Conservation (phyloP, 768 basidiomycete genomes). For the Phylloporus sp. region DNA sequence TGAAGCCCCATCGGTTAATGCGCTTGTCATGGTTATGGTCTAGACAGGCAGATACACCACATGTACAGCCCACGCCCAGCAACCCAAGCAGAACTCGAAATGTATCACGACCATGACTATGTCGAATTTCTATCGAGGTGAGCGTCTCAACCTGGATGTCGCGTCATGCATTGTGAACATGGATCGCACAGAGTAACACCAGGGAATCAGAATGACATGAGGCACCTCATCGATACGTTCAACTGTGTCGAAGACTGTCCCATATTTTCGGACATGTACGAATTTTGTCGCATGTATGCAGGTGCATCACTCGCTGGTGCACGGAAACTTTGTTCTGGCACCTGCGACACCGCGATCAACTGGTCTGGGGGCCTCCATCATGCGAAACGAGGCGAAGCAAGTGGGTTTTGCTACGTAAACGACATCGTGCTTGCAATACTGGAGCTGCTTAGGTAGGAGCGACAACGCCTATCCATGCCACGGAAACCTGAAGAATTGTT, state of each 20-base stretch:
- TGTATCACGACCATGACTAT: constrained; percentile 94
- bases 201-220: constrained; percentile 64
- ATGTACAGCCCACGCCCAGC: constrained; percentile 88
- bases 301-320: constrained; percentile 91
- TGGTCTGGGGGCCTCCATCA: constrained; percentile 99
- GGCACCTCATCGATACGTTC: constrained; percentile 75
- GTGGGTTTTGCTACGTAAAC: constrained; percentile 98
- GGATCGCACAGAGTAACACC: constrained; percentile 70
- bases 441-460: constrained; percentile 74
- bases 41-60: constrained; percentile 92
- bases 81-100: constrained; percentile 83
- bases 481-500: not conserved
- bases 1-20: constrained; percentile 98
- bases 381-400: constrained; percentile 96
- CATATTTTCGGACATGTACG: constrained; percentile 90
- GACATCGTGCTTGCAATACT: constrained; percentile 94
- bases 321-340: constrained; percentile 75
- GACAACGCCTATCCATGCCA: not conserved
- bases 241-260: constrained; percentile 98
- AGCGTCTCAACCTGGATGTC: constrained; percentile 17
- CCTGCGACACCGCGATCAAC: constrained; percentile 96
- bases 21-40: constrained; percentile 90
- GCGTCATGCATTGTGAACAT: not conserved
- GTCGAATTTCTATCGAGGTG: constrained; percentile 92
- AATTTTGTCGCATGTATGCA: constrained; percentile 92